Base-by-base conservation (phyloP, 352 stramenopile genomes). In the Globisporangium splendens region DNA sequence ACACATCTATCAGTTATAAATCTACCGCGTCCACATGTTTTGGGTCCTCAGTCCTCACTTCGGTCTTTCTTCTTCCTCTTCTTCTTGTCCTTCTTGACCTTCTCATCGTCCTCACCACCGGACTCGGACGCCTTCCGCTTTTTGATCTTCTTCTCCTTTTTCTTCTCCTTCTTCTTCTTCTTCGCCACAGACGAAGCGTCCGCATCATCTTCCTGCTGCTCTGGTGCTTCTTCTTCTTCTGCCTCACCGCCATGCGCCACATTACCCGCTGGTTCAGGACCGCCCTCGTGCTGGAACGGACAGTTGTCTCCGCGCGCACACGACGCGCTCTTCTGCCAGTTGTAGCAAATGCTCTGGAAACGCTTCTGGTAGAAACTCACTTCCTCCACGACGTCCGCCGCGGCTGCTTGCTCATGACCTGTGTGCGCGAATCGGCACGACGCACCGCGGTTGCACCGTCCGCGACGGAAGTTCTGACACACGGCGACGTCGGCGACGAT, bases 301-400 rank as follows among this genome's bases (percentile, higher is more conserved):
- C 75, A 85, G 8, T 64, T 68, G 39, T 72, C 67, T 7, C 76
- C 76, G 28, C 76, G 76, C 35, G 43, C 63, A 20, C 76, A 86
- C 0, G 63, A 69, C 14, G 60, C 66, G 15, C 22, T 69, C 12
- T 75, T 69, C 48, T 86, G 76, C 76, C 76, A 86, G 43, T 86
- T 86, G 71, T 86, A 86, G 58, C 76, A 86, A 18, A 84, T 65
- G 24, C 72, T 84, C 55, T 87, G 74, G 52, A 83, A 84, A 39
- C 77, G 72, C 58, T 87, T 84, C 58, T 87, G 74, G 61, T 85
- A 84, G 54, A 72, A 64, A 50, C 75, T 84, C 49, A 83, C 74
- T 56, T 83, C 72, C 48, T 87, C 72, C 22, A 87, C 75, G 13
- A 69, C 66, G 24, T 53, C 63, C 4, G 35, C 39, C 3, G 52